Evolutionary conservation across 768 basidiomycete species (phyloP), one percentile per base, ranked within the genome.

Genomic region (Trametopsis cervina): DNA sequence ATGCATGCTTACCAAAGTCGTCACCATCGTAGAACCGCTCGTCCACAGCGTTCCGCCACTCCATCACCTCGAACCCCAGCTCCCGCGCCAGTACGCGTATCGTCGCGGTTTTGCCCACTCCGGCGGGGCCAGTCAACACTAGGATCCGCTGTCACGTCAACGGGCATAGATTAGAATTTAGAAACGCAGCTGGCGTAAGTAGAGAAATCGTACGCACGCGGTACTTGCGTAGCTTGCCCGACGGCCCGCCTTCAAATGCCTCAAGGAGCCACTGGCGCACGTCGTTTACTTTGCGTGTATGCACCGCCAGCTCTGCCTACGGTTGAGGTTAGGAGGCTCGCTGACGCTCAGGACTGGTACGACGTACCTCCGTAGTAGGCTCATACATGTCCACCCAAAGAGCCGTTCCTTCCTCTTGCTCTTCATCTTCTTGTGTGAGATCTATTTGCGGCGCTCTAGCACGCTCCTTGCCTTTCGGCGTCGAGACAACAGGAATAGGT

Each of bases 131-230:
- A 2, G 88, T 87, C 10, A 99, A 66, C 0, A 80, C 79, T 5
- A 98, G 75, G 23, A 99, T 80, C 40, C 92, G 76, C 89, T 97
- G n/a, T n/a, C n/a, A n/a, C n/a, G n/a, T n/a, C n/a, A n/a, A n/a
- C n/a, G 48, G 2, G 40, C 10, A 29, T 39, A 36, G 12, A 36
- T 36, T n/a, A 40, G 46, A 13, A 36, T 7, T n/a, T 4, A 42
- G 7, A 4, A 35, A 11, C 21, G 13, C 15, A 18, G 2, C 12
- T 18, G 39, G 7, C 39, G 42, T 44, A 42, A n/a, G n/a, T n/a
- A n/a, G n/a, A n/a, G n/a, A 40, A 10, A 44, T 10, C 5, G 23
- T 41, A 71, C 81, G 29, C 53, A 91, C 90, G 18, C 89, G 73
- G 61, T 91, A 92, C 58, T 83, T 89, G 27, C 69, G 72, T 39